Evolutionary conservation across 2,329 filamentous ascomycete genomes (phyloP).

Genomic region (Penicillium sp.): DNA sequence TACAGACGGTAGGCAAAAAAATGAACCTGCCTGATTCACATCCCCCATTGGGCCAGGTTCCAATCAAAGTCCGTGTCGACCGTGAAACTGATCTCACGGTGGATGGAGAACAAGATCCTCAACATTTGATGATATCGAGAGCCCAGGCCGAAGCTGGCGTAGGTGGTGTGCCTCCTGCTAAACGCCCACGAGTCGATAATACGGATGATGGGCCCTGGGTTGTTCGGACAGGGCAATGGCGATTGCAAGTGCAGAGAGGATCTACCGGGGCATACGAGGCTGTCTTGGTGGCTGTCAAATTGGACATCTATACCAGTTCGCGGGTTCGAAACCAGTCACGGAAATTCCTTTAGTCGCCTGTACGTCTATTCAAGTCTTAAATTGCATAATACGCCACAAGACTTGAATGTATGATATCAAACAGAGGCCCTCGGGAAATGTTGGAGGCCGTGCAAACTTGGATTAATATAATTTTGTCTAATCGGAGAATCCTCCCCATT

Average conservation of each 20-base stretch:
- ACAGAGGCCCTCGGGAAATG: neutral
- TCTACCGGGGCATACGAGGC: conserved; percentile 60
- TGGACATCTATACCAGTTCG: conserved; percentile 70
- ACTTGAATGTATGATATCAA: conserved; percentile 3
- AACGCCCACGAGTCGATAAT: conserved; percentile 50
- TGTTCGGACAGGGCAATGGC: conserved; percentile 69
- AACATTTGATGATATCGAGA: conserved; percentile 30
- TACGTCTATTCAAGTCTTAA: neutral
- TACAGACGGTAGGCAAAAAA: conserved; percentile 80
- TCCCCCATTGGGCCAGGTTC: conserved; percentile 61
- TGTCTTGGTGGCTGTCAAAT: conserved; percentile 70
- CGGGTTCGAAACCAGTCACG: conserved; percentile 64
- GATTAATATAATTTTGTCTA: conserved; percentile 19
- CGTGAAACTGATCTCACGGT: conserved; percentile 45
- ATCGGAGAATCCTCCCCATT: conserved; percentile 49
- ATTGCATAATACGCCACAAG: neutral
- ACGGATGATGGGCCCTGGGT: conserved; percentile 53
- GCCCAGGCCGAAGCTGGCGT: conserved; percentile 33
- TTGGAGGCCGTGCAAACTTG: neutral
- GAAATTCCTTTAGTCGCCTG: conserved; percentile 57
- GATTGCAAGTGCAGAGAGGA: conserved; percentile 62
- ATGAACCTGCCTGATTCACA: conserved; percentile 63
- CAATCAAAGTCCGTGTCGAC: conserved; percentile 66
- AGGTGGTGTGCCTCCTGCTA: conserved; percentile 25
- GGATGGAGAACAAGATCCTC: conserved; percentile 37